A percentile compares a stretch with the other conserved stretches of the same genome.
Evolutionary conservation across 306 rosid genomes (phyloP).

Genomic region (Styphnolobium japonicum): DNA sequence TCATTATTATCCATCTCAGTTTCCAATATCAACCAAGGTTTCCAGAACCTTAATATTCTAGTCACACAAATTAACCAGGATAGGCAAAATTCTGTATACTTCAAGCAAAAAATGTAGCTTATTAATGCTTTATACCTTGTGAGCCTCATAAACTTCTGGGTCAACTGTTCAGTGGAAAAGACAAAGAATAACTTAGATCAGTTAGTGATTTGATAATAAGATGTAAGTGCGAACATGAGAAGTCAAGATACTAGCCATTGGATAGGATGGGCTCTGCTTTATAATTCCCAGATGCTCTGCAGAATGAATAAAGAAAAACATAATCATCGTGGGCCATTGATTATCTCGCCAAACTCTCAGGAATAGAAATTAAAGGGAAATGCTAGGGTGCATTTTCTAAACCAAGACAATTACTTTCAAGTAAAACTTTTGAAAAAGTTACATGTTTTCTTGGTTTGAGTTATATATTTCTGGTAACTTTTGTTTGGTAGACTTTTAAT

Average conservation of each 20-base stretch:
- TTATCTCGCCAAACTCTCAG: background rate
- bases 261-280: constrained; percentile 60
- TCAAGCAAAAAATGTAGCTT: background rate
- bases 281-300: constrained; percentile 68
- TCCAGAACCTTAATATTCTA: background rate
- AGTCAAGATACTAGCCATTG: constrained; percentile 62
- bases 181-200: constrained; percentile 24
- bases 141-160: constrained; percentile 65
- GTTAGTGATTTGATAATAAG: constrained; percentile 6
- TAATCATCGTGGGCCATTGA: background rate
- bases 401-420: too few relatives aligned
- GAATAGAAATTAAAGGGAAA: background rate
- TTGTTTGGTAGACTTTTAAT: background rate
- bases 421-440: too few relatives aligned
- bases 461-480: background rate
- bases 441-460: too few relatives aligned
- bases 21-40: constrained; percentile 5
- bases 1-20: background rate
- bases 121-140: constrained; percentile 61
- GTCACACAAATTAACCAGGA: constrained; percentile 18
- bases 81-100: constrained; percentile 6
- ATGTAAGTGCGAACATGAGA: constrained; percentile 26
- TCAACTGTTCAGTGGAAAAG: constrained; percentile 54
- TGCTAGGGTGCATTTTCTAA: background rate
- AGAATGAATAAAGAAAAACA: constrained; percentile 29